Percentiles rank a stretch among this genome's conserved stretches.
Evolutionary conservation across 805 yeast genomes (phyloP).

Genomic region (Ogataea corticis): DNA sequence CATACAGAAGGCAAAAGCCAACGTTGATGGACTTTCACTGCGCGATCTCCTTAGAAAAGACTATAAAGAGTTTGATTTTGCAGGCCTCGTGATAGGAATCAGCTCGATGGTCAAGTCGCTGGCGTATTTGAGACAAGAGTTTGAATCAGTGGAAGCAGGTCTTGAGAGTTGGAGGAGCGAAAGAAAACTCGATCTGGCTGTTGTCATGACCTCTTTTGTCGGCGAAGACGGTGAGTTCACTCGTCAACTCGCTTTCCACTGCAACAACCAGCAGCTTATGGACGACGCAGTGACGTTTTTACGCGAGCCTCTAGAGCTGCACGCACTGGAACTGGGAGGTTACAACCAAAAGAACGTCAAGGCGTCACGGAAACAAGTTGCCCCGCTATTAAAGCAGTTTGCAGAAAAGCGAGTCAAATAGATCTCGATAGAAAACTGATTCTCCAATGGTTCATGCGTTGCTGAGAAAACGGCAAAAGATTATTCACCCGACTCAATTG

Average conservation of each 20-base stretch:
- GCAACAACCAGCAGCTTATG: constrained; percentile 16
- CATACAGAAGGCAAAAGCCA: constrained; percentile 54
- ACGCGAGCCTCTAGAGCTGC: constrained; percentile 29
- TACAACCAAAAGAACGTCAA: constrained; percentile 50
- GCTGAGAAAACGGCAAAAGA: constrained; percentile 36
- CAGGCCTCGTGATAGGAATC: constrained; percentile 59
- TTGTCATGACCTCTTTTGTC: constrained; percentile 50
- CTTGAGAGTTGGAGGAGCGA: constrained; percentile 28
- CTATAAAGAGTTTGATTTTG: constrained; percentile 67
- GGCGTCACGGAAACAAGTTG: constrained; percentile 86
- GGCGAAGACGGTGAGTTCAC: constrained; percentile 30
- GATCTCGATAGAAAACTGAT: constrained; percentile 28
- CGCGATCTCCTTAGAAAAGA: constrained; percentile 76
- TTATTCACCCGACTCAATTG: constrained; percentile 32
- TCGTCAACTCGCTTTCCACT: constrained; percentile 45
- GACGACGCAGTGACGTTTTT: constrained; percentile 18
- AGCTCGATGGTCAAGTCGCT: constrained; percentile 70
- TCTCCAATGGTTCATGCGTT: constrained; percentile 31
- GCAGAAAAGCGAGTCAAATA: constrained; percentile 8
- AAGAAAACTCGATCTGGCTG: constrained; percentile 39
- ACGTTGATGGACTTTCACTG: constrained; percentile 59
- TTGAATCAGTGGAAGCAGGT: constrained; percentile 20
- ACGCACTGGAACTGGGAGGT: constrained; percentile 3
- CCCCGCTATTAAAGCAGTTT: constrained; percentile 50
- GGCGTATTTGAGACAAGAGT: constrained; percentile 45